A percentile compares a stretch with the other conserved stretches of the same genome.
Evolutionary conservation across 148 eudicot species (phyloP).

Genomic region (Euryodendron excelsum): DNA sequence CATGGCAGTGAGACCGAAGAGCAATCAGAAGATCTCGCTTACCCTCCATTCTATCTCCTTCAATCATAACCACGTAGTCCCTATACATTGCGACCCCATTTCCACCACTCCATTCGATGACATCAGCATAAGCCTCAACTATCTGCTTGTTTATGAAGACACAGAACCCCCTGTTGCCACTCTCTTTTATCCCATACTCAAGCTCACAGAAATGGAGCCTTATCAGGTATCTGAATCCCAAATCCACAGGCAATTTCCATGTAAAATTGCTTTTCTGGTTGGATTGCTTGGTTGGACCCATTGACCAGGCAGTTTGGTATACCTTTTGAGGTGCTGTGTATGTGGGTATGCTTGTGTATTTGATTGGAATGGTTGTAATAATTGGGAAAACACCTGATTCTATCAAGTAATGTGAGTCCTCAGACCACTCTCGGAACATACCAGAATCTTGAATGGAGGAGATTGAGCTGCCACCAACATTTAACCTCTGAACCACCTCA

Average conservation of each 20-base stretch:
- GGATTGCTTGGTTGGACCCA: not conserved
- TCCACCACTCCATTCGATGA: slow-evolving; percentile 3
- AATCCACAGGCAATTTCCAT: slow-evolving; percentile 33
- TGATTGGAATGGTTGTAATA: not conserved
- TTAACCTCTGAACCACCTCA: slow-evolving; percentile 26
- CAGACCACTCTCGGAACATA: slow-evolving; percentile 25
- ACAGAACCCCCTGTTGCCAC: slow-evolving; percentile 1
- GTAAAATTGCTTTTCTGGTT: slow-evolving; percentile 12
- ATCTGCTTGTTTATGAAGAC: slow-evolving; percentile 22
- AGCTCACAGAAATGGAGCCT: slow-evolving; percentile 29
- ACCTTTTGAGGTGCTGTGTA: slow-evolving; percentile 29
- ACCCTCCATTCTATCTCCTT: not conserved
- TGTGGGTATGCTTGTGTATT: slow-evolving; percentile 13
- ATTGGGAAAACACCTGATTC: not conserved
- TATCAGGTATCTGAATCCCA: slow-evolving; percentile 29
- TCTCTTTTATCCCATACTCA: slow-evolving; percentile 13
- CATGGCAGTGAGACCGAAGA: not conserved
- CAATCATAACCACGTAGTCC: slow-evolving; percentile 23
- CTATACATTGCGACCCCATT: not conserved
- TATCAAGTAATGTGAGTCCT: not conserved
- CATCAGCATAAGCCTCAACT: slow-evolving; percentile 20
- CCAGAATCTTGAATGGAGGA: not conserved
- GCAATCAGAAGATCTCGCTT: slow-evolving; percentile 8
- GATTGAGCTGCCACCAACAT: slow-evolving; percentile 26
- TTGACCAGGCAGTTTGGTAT: slow-evolving; percentile 21